Base-by-base conservation (phyloP, 2,329 filamentous ascomycete genomes). In the Leptographium wingfieldii region DNA sequence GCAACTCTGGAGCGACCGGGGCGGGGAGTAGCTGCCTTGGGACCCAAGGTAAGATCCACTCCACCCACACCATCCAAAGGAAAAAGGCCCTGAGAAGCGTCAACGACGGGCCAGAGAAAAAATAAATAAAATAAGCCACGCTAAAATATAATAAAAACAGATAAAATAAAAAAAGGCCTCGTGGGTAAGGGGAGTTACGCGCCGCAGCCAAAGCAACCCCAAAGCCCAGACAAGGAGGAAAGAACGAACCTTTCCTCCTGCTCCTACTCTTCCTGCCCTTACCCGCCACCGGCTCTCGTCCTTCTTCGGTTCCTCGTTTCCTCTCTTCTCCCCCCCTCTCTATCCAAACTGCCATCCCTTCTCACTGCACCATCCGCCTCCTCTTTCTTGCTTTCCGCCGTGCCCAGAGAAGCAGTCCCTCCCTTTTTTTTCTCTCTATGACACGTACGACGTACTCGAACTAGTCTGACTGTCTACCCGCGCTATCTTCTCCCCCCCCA, bases 141-240 rank as follows among this genome's bases (percentile, higher is more conserved):
- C 51, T 60, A 58, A 63, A 59, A 63, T 52, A 54, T 51, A 57
- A 59, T 35, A 51, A 55, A 60, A 60, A 25, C 46, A 22, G 54
- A 33, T 59, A 58, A 58, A 58, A 54, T 60, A 29, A 56, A 57
- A 57, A 57, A 61, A 58, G 53, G 60, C 52, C 60, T 61, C 64
- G 64, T 66, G 65, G 65, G 65, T 66, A 62, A 66, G 65, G 65
- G 58, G 51, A 66, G 63, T 66, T 66, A 48, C 55, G 59, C 59
- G 60, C 61, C 55, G 60, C 60, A 61, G 61, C 62, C 63, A 64
- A 63, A 61, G 59, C 61, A 63, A 65, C 61, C 61, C 63, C 62
- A 62, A 58, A 61, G 60, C 61, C 61, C 60, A 62, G 61, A 64
- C 60, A 63, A 57, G 57, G 53, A 62, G 54, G 40, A 27, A 31